Conservation (phyloP, 2,329 filamentous ascomycete species). For the Botrytis byssoidea region DNA sequence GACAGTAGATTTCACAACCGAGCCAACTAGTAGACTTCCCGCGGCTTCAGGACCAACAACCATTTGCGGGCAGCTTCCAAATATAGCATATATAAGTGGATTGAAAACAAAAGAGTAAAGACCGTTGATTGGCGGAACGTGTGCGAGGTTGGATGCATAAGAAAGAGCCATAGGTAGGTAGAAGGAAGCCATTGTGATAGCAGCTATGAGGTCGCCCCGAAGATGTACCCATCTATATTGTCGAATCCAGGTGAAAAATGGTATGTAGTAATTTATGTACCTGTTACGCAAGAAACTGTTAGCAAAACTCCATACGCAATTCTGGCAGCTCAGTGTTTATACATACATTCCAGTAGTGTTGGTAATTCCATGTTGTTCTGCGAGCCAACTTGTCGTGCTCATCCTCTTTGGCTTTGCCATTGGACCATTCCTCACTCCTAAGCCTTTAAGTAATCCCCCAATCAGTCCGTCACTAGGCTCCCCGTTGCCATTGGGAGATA, state of each 20-base stretch:
- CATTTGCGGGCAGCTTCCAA: slow-evolving; percentile 91
- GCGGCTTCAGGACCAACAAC: slow-evolving; percentile 93
- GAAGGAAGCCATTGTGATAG: slow-evolving; percentile 95
- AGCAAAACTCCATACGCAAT: not conserved
- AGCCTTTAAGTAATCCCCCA: slow-evolving; percentile 29
- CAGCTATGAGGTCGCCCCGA: slow-evolving; percentile 81
- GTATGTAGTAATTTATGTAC: slow-evolving; percentile 92
- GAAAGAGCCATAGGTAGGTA: slow-evolving; percentile 98
- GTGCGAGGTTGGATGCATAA: slow-evolving; percentile 85
- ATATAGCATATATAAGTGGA: slow-evolving; percentile 83
- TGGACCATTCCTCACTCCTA: slow-evolving; percentile 30
- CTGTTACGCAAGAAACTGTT: slow-evolving; percentile 43
- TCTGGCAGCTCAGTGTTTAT: not conserved
- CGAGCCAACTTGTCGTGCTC: slow-evolving; percentile 70
- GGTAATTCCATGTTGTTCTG: slow-evolving; percentile 70
- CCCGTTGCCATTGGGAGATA: slow-evolving; percentile 20
- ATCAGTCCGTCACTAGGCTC: slow-evolving; percentile 30
- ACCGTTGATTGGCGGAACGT: slow-evolving; percentile 89
- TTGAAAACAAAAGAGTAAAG: slow-evolving; percentile 94
- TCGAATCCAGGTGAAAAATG: slow-evolving; percentile 83
- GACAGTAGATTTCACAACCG: slow-evolving; percentile 76
- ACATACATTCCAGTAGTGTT: slow-evolving; percentile 72
- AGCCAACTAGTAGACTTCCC: slow-evolving; percentile 85
- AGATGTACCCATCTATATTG: slow-evolving; percentile 84
- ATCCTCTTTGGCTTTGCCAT: slow-evolving; percentile 55